phyloP scores from a whole-genome alignment of 805 yeast species.

The Zygoascus bituminiphila region DNA sequence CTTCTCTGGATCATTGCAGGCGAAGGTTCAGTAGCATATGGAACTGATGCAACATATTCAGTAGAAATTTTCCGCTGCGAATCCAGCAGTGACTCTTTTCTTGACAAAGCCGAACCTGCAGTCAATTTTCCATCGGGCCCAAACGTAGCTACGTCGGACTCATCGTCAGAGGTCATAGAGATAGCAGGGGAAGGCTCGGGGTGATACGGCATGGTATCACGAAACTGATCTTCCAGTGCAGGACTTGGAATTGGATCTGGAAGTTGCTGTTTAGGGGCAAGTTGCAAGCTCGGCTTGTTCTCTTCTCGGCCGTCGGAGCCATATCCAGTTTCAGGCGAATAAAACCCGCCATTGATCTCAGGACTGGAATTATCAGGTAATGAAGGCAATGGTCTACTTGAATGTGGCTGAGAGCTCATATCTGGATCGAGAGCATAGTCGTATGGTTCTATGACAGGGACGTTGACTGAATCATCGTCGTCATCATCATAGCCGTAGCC shows the following conservation, averaged over 20 bases:
- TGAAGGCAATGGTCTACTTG: constrained; percentile 18
- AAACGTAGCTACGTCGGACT: neutral
- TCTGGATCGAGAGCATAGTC: neutral
- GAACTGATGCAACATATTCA: constrained; percentile 11
- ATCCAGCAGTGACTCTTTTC: constrained; percentile 29
- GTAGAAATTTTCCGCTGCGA: constrained; percentile 25
- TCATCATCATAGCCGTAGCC: constrained; percentile 14
- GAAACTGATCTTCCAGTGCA: neutral
- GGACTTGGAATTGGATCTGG: neutral
- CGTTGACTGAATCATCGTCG: constrained; percentile 9
- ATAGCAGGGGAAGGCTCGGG: neutral
- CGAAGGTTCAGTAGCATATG: constrained; percentile 11
- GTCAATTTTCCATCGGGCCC: neutral
- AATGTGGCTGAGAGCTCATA: neutral
- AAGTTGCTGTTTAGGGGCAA: neutral
- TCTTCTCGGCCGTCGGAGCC: neutral
- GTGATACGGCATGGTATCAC: neutral
- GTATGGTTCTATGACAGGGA: constrained; percentile 19
- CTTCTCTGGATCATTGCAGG: constrained; percentile 15
- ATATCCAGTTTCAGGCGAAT: neutral
- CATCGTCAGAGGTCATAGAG: neutral
- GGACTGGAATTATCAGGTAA: constrained; percentile 9
- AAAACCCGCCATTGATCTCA: neutral
- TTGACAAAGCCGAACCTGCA: constrained; percentile 13
- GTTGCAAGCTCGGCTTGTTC: neutral